A percentile compares a stretch with the other conserved stretches of the same genome.
phyloP scores from a whole-genome alignment of 163 green algal species.

The Chlorella variabilis region DNA sequence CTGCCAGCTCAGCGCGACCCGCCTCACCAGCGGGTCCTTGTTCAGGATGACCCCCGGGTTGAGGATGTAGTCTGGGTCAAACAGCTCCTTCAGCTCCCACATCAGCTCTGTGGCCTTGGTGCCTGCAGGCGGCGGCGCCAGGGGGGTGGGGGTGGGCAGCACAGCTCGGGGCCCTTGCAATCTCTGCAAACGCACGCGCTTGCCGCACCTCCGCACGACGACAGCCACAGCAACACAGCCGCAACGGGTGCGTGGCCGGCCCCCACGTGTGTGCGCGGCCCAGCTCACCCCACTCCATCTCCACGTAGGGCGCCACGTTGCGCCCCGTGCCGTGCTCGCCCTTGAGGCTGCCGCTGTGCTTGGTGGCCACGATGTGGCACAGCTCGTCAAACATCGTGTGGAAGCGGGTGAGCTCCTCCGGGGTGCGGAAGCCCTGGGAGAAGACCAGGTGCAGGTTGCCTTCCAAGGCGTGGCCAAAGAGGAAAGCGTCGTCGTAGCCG shows the following conservation, averaged over 20 bases:
- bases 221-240: not conserved
- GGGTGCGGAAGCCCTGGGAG: constrained; percentile 92
- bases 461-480: constrained; percentile 97
- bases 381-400: constrained; percentile 97
- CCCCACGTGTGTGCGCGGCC: no score
- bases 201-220: no score
- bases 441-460: constrained; percentile 99
- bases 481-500: constrained; percentile 93
- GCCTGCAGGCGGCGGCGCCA: not conserved
- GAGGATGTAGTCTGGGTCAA: constrained; percentile 92
- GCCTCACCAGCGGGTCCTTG: constrained; percentile 30
- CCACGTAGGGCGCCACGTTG: constrained; percentile 96
- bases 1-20: no score
- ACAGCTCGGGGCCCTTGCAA: no score
- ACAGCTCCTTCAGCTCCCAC: constrained; percentile 98
- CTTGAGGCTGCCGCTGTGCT: constrained; percentile 92
- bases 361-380: constrained; percentile 96
- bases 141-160: not conserved
- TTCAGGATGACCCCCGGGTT: constrained; percentile 82
- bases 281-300: constrained; percentile 97
- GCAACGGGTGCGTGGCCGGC: no score
- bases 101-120: constrained; percentile 93
- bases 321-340: constrained; percentile 95
- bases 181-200: no score
- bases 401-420: constrained; percentile 94